Conservation (phyloP, 2,329 filamentous ascomycete genomes). For the Fonsecaea pedrosoi region DNA sequence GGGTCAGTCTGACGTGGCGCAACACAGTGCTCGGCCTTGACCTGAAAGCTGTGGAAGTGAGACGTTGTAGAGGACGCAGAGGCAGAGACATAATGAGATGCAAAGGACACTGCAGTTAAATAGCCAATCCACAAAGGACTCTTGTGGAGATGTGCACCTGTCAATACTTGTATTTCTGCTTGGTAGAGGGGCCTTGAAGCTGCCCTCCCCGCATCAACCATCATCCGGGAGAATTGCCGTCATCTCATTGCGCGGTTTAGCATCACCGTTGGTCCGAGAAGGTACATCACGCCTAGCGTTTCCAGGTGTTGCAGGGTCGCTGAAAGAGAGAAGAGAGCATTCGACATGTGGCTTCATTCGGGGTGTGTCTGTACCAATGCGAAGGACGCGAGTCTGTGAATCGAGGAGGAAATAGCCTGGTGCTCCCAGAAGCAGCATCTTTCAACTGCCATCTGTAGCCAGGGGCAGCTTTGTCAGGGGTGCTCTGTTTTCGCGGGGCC, state of each 20-base stretch:
- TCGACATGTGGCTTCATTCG: background rate
- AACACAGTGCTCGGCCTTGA: conserved; percentile 19
- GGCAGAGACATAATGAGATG: conserved; percentile 25
- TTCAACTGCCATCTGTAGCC: background rate
- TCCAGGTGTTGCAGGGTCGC: background rate
- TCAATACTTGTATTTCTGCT: conserved; percentile 26
- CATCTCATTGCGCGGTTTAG: conserved; percentile 7
- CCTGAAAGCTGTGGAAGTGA: conserved; percentile 23
- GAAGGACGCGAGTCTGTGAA: background rate
- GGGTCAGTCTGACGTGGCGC: conserved; percentile 8
- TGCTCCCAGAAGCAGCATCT: conserved; percentile 2
- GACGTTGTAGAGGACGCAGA: conserved; percentile 27
- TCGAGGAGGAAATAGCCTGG: background rate
- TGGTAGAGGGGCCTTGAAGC: conserved; percentile 26
- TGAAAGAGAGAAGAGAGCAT: background rate
- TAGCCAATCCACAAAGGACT: conserved; percentile 18
- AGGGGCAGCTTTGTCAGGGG: conserved; percentile 3
- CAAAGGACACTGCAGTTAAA: conserved; percentile 27
- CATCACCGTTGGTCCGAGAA: background rate
- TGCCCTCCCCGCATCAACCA: conserved; percentile 29
- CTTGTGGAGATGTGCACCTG: conserved; percentile 32
- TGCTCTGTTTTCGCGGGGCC: background rate
- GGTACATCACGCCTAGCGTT: background rate
- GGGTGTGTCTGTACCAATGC: conserved; percentile 20
- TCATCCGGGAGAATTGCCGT: conserved; percentile 16